phyloP scores from a whole-genome alignment of 345 rosid species.

The Brassica incana region DNA sequence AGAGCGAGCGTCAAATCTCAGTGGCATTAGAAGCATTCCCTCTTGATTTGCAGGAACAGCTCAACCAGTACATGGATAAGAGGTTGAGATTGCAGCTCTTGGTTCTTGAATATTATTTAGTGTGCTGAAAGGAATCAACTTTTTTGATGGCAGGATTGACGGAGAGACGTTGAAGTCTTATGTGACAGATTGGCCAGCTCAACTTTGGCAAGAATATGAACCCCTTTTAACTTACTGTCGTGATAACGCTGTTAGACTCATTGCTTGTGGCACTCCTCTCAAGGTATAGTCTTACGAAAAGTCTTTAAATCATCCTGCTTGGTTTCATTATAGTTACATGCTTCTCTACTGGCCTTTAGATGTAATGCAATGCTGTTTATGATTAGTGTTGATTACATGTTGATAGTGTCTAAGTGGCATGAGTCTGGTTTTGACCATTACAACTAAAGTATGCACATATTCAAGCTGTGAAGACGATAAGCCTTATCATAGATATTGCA shows the following conservation, averaged over 20 bases:
- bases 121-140: neutral
- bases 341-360: neutral
- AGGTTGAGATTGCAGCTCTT: slow-evolving; percentile 45
- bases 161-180: slow-evolving; percentile 70
- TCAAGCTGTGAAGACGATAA: neutral
- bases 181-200: slow-evolving; percentile 65
- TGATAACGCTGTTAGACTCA: slow-evolving; percentile 64
- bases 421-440: neutral
- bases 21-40: slow-evolving; percentile 84
- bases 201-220: slow-evolving; percentile 83
- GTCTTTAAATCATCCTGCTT: slow-evolving; percentile 1
- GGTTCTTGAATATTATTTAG: neutral
- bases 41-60: slow-evolving; percentile 68
- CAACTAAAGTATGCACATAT: neutral
- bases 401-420: slow-evolving; percentile 7
- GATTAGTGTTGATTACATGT: neutral
- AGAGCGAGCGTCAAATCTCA: slow-evolving; percentile 56
- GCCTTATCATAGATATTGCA: neutral
- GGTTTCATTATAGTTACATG: neutral
- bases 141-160: slow-evolving; percentile 64
- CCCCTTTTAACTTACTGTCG: slow-evolving; percentile 82
- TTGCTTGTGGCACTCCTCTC: slow-evolving; percentile 91
- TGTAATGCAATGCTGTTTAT: neutral
- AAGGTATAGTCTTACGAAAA: slow-evolving; percentile 46
- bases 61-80: slow-evolving; percentile 61